Conservation (phyloP, 768 basidiomycete genomes). For the Imleria badia region DNA sequence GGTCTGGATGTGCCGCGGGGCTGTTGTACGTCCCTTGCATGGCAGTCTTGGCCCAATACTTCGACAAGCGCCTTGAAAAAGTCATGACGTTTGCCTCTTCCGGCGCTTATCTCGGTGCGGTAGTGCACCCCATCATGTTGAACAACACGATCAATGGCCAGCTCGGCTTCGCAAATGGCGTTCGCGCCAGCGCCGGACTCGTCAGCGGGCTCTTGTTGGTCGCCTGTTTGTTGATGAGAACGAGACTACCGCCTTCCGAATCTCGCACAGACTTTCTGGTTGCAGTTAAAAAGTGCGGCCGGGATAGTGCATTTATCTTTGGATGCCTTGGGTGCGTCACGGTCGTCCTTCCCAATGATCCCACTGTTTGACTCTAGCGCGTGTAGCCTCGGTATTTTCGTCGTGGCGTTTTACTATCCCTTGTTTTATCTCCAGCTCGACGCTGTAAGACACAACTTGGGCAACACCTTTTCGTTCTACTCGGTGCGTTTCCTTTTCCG, state of each 20-base stretch:
- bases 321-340: slow-evolving; percentile 26
- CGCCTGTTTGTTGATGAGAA: slow-evolving; percentile 41
- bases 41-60: slow-evolving; percentile 54
- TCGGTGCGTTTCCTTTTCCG: slow-evolving; percentile 33
- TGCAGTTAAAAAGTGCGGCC: slow-evolving; percentile 21
- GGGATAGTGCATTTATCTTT: slow-evolving; percentile 28
- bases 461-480: slow-evolving; percentile 54
- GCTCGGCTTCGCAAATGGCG: slow-evolving; percentile 46
- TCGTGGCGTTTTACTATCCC: slow-evolving; percentile 51
- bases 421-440: slow-evolving; percentile 62
- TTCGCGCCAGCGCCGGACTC: slow-evolving; percentile 42
- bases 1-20: slow-evolving; percentile 48
- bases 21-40: slow-evolving; percentile 48
- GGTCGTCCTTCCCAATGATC: neutral
- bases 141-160: slow-evolving; percentile 45
- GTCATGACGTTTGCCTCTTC: slow-evolving; percentile 57
- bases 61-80: slow-evolving; percentile 45
- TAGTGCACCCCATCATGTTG: slow-evolving; percentile 62
- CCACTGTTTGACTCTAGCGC: neutral
- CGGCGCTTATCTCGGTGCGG: slow-evolving; percentile 58
- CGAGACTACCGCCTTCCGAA: slow-evolving; percentile 39
- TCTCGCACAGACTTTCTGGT: slow-evolving; percentile 19
- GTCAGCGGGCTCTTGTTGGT: slow-evolving; percentile 38
- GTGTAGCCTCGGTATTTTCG: slow-evolving; percentile 30
- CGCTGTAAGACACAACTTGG: slow-evolving; percentile 46